Percentiles rank a stretch among this genome's conserved stretches.
Evolutionary conservation across 768 basidiomycete species (phyloP).

Genomic region (Tylopilus intermedius): DNA sequence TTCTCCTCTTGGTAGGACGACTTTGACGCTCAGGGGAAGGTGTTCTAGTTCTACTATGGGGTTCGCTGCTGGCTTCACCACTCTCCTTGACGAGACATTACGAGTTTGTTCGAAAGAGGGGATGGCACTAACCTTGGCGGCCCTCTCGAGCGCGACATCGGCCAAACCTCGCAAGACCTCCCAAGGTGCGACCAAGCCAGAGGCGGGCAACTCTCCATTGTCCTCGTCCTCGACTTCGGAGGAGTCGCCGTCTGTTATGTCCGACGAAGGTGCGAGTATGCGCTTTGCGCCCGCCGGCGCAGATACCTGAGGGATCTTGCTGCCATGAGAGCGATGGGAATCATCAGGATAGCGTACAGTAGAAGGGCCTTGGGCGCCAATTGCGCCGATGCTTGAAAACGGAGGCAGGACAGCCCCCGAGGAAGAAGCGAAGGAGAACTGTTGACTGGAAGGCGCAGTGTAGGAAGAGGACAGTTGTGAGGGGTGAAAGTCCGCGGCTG

Average conservation of each 20-base stretch:
- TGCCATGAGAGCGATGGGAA: constrained; percentile 27
- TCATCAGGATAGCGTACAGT: constrained; percentile 54
- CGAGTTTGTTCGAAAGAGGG: background rate
- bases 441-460: constrained; percentile 33
- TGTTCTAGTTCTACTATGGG: constrained; percentile 69
- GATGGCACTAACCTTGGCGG: constrained; percentile 55
- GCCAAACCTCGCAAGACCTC: constrained; percentile 78
- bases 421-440: constrained; percentile 31
- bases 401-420: constrained; percentile 61
- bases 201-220: constrained; percentile 72
- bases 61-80: constrained; percentile 64
- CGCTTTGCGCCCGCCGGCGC: constrained; percentile 49
- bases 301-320: constrained; percentile 31
- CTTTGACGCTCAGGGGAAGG: constrained; percentile 66
- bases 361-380: constrained; percentile 48
- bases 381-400: constrained; percentile 62
- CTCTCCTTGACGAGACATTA: constrained; percentile 51
- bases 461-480: constrained; percentile 34
- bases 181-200: constrained; percentile 81
- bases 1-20: constrained; percentile 67
- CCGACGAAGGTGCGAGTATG: constrained; percentile 56
- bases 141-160: constrained; percentile 75
- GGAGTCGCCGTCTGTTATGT: constrained; percentile 72
- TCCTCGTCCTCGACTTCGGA: constrained; percentile 84
- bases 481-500: constrained; percentile 39